Base-by-base conservation (phyloP, 2,329 filamentous ascomycete genomes). In the Stagonosporopsis cucurbitacearum region DNA sequence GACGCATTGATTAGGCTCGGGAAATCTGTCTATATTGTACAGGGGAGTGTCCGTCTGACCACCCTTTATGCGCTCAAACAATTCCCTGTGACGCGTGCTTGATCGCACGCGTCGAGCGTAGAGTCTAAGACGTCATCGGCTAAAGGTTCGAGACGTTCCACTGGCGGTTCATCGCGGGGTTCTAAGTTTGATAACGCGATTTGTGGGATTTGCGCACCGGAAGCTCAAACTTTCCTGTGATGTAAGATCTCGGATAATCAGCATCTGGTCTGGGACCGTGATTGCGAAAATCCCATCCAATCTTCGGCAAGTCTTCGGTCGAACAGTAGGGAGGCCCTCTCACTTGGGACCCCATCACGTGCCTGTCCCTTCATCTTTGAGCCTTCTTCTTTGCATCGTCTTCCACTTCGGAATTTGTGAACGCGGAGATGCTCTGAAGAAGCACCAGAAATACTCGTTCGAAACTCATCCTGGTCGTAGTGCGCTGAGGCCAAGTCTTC, bases 1-100 rank as follows among this genome's bases (percentile, higher is more conserved):
- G 58, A 57, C 66, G 64, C 66, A 68, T 68, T 51, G 42, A 26
- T 48, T 15, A 22, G 11, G 28, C 11, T 33, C 17, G 13, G 30
- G 22, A 6, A 15, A 19, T 12, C 33, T 44, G 33, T 22, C 1
- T 45, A 11, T 25, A n/a, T 0, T 45, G 7, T 25, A n/a, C 25
- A 26, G 48, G 15, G n/a, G 32, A 25, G 36, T 13, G 26, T n/a
- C 3, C 26, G 17, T 25, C 22, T 43, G 33, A 33, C 36, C 17
- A 23, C 45, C 41, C 53, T 56, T 51, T 56, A 56, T 51, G 48
- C 26, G 22, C n/a, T 19, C 12, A 33, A 23, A 12, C 28, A 43
- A 15, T 30, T 41, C 12, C 28, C 9, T 36, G 50, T 46, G 36
- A 46, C 50, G 35, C 50, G 50, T 46, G 23, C 26, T 32, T 20